These are phyloP conservation scores for Prunus kanzakura DNA, from an alignment of 306 rosid species.

Conservation along the genomic window DNA sequence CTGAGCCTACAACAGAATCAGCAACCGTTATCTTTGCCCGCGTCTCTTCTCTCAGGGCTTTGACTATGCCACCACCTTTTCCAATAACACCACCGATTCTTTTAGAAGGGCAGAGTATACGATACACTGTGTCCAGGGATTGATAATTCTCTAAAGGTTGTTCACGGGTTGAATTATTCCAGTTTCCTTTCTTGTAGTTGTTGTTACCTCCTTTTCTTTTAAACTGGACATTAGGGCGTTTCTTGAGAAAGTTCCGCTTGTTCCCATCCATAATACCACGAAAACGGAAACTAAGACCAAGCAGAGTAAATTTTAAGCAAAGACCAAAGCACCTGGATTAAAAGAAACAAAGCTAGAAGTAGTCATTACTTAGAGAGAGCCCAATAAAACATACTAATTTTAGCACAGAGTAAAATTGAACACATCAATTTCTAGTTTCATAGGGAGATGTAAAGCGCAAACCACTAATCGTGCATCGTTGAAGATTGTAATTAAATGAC, in stretches of 20 bases:
- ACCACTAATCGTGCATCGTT: not conserved
- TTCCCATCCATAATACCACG: constrained; percentile 27
- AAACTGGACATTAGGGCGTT: constrained; percentile 15
- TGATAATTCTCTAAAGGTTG: constrained; percentile 21
- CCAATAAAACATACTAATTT: not conserved
- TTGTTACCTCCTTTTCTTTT: constrained; percentile 23
- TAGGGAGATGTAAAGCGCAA: not conserved
- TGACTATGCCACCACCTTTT: constrained; percentile 33
- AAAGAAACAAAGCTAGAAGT: not conserved
- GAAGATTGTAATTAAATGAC: not conserved
- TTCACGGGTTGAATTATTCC: constrained; percentile 17
- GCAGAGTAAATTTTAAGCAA: not conserved
- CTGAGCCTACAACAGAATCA: constrained; percentile 34
- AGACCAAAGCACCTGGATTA: not conserved
- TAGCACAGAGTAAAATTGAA: not conserved
- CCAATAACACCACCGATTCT: constrained; percentile 41
- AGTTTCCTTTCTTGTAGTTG: constrained; percentile 12
- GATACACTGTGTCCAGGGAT: constrained; percentile 27
- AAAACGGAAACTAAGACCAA: not conserved
- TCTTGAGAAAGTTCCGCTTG: constrained; percentile 15
- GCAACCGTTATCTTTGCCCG: constrained; percentile 35
- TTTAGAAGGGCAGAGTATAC: constrained; percentile 32
- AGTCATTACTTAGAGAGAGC: not conserved
- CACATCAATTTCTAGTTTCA: not conserved
- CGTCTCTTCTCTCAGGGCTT: constrained; percentile 29